Percentiles rank a stretch among this genome's conserved stretches.
These are phyloP conservation scores for Nemania diffusa DNA, from an alignment of 2,329 filamentous ascomycete genomes.

Conservation along the genomic window DNA sequence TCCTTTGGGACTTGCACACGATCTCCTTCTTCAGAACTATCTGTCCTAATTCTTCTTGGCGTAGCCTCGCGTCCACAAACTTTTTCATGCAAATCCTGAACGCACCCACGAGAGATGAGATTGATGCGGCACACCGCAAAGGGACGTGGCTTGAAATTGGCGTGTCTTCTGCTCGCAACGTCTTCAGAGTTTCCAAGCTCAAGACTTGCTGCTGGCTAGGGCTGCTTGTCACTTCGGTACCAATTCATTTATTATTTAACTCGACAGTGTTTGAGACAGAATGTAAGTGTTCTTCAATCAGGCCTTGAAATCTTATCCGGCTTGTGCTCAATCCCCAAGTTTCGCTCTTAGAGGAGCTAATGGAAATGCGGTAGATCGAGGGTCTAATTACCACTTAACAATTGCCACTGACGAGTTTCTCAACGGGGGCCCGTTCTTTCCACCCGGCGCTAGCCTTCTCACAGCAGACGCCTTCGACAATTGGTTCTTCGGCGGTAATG, in stretches of 20 bases:
- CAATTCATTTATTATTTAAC: conserved; percentile 38
- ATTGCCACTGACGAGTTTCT: conserved; percentile 33
- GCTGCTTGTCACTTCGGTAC: conserved; percentile 32
- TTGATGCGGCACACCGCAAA: conserved; percentile 56
- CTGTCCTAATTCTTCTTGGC: too few relatives aligned
- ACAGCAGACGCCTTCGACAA: background rate
- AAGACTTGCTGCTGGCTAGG: conserved; percentile 32
- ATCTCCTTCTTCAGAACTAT: background rate
- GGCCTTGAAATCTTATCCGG: background rate
- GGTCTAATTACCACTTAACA: conserved; percentile 21
- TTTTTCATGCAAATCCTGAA: conserved; percentile 62
- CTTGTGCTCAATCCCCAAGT: too few relatives aligned
- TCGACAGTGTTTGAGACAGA: conserved; percentile 29
- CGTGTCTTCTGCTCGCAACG: conserved; percentile 53
- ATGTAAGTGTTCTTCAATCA: conserved; percentile 1
- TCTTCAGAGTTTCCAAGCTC: conserved; percentile 38
- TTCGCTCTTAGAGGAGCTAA: too few relatives aligned
- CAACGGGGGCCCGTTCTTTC: conserved; percentile 22
- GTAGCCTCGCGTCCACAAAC: conserved; percentile 57
- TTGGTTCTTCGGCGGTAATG: background rate
- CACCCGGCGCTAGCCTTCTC: conserved; percentile 27
- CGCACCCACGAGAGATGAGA: conserved; percentile 58
- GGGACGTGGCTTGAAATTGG: conserved; percentile 57
- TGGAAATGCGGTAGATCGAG: background rate
- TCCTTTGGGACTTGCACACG: too few relatives aligned